A percentile compares a stretch with the other conserved stretches of the same genome.
These are phyloP conservation scores for Corylus heterophylla DNA, from an alignment of 306 rosid species.

Conservation along the genomic window DNA sequence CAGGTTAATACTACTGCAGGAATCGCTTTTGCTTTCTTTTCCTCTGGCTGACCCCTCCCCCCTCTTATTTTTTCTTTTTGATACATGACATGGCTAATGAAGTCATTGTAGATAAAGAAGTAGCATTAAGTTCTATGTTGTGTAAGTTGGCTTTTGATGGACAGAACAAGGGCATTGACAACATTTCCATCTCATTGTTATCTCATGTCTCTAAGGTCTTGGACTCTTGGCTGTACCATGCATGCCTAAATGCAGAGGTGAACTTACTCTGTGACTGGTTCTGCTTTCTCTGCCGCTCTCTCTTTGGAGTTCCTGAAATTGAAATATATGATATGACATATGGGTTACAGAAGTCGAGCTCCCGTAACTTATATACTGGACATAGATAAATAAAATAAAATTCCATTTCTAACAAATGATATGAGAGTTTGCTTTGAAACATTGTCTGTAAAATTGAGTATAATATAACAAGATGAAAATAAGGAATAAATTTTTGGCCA, in stretches of 20 bases:
- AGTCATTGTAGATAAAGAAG: background rate
- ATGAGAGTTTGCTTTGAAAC: background rate
- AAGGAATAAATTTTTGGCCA: background rate
- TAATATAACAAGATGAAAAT: background rate
- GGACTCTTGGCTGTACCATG: constrained; percentile 9
- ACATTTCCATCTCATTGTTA: constrained; percentile 1
- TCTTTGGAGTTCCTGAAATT: constrained; percentile 51
- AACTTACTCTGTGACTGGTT: constrained; percentile 53
- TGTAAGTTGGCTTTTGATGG: background rate
- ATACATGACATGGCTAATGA: constrained; percentile 12
- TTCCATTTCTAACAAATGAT: background rate
- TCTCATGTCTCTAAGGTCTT: constrained; percentile 8
- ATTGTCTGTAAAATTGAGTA: background rate
- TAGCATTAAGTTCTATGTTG: background rate
- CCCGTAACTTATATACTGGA: background rate
- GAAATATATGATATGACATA: constrained; percentile 23
- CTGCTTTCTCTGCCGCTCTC: constrained; percentile 35
- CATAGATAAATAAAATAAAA: background rate
- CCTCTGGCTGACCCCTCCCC: background rate
- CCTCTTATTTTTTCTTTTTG: background rate
- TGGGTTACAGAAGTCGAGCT: background rate
- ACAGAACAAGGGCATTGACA: constrained; percentile 1
- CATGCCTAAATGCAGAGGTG: background rate
- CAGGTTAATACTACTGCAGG: too few relatives aligned
- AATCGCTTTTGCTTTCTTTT: background rate